Evolutionary conservation across 140 eudicot genomes (phyloP), one percentile per base, ranked within the genome.

Genomic region (Eryngium alpinum): DNA sequence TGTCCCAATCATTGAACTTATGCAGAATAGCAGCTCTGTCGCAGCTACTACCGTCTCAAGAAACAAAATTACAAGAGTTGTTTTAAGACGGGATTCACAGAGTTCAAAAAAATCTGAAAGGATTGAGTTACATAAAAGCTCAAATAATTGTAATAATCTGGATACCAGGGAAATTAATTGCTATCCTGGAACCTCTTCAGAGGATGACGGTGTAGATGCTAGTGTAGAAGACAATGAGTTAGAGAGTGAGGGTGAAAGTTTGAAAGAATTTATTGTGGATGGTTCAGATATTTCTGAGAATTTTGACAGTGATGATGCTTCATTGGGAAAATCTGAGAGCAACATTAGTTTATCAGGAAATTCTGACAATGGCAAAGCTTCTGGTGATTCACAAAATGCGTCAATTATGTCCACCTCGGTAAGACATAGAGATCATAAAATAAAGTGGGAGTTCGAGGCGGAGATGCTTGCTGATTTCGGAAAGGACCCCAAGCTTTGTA

Each of bases 381-480:
- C 86, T 25, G 50, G 53, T 76, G 88, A 86, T 7, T 86, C 85
- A 29, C 87, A 84, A 75, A 80, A 46, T 86, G 66, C 53, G 38
- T 81, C 88, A 16, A 80, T 87, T 38, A 87, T 89, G 15, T 85
- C 91, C 76, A 79, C 73, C 78, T 60, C 89, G 31, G 73, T 84
- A 56, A 88, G 98, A 83, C 86, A 80, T 67, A 83, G 82, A 82
- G 76, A 43, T 32, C 80, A 34, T 49, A 86, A 89, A 28, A 1
- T n/a, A 1, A 79, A 91, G 84, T 94, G 98, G 98, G 90, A 82
- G 66, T 81, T 84, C 9, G 91, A 90, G 84, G 93, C 87, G 62
- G 97, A 94, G 15, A 94, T 94, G 98, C 91, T 90, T 53, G 88
- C 97, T 70, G 97, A 65, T 86, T 90, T 89, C 22, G 92, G 89